Conservation (phyloP, 352 stramenopile genomes). For the Pseudoperonospora humuli region DNA sequence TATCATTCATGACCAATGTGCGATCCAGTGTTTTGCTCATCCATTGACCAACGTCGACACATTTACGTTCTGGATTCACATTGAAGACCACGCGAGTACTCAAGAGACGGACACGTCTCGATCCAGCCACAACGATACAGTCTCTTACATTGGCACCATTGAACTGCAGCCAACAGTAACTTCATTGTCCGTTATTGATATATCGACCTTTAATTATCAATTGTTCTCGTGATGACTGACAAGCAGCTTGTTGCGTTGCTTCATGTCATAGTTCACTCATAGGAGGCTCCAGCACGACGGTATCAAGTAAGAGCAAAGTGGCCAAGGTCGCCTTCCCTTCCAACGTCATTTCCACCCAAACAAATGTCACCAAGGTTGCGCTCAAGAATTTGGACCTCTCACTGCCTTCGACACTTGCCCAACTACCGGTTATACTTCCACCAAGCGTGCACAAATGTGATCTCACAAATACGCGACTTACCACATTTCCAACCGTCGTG, state of each 20-base stretch:
- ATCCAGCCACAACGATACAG: slow-evolving; percentile 28
- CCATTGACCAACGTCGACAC: slow-evolving; percentile 13
- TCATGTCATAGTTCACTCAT: slow-evolving; percentile 16
- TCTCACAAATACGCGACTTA: slow-evolving; percentile 27
- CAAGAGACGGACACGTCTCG: slow-evolving; percentile 25
- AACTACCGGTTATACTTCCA: slow-evolving; percentile 21
- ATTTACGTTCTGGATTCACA: slow-evolving; percentile 55
- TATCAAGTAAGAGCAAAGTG: slow-evolving; percentile 31
- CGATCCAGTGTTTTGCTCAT: slow-evolving; percentile 42
- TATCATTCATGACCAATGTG: slow-evolving; percentile 22
- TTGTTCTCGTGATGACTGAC: neutral
- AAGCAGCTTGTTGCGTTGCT: neutral
- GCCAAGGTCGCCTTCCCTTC: slow-evolving; percentile 21
- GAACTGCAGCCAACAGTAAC: slow-evolving; percentile 17
- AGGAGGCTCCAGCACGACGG: slow-evolving; percentile 12
- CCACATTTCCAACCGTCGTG: slow-evolving; percentile 23
- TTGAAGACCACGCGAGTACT: slow-evolving; percentile 31
- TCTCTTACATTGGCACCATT: slow-evolving; percentile 19
- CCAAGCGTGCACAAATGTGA: slow-evolving; percentile 15
- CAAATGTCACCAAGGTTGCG: slow-evolving; percentile 18
- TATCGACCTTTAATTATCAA: neutral
- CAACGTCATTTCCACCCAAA: slow-evolving; percentile 23
- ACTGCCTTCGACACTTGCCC: slow-evolving; percentile 12
- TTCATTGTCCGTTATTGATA: slow-evolving; percentile 17
- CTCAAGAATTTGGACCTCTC: slow-evolving; percentile 30